Base-by-base conservation (phyloP, 2,329 filamentous ascomycete genomes). In the Arthroderma sp. region DNA sequence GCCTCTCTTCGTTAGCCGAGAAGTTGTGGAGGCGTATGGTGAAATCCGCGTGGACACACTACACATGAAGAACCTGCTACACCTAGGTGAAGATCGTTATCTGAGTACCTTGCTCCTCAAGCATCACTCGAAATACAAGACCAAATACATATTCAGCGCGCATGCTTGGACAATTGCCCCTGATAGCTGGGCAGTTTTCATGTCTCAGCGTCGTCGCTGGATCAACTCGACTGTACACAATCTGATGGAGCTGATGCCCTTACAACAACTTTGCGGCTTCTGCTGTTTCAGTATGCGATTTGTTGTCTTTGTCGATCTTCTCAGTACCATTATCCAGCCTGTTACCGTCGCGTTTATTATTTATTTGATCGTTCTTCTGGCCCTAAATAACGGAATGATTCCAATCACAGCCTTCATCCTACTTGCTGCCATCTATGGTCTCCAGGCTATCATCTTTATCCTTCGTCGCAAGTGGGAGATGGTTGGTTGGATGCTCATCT, bases 241-340 rank as follows among this genome's bases (percentile, higher is more conserved):
- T 64, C 73, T 98, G 50, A 84, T 93, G 51, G 91, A 98, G 63
- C 81, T 98, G 50, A 89, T 96, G 50, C 88, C 89, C 4, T 73
- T 98, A 64, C 79, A 83, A 49, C 85, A 96, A 62, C 83, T 98
- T 42, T 98, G 91, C 65, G 91, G 91, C 68, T 98, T 98, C 81
- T 98, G 91, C 74, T 98, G 91, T 69, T 98, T 98, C 73, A 93
- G 85, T 66, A 98, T 98, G 91, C 83, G 91, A 57, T 98, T 98
- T 65, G 77, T 98, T 47, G 88, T 98, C 53, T 94, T 98, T 59
- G 64, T 98, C 54, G 91, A 98, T 65, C 71, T 98, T 55, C 71
- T 98, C 51, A 91, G 85, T 45, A 98, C 91, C 1, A 68, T 96
- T 45, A 81, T 96, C 40, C 87, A 94, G 61, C 91, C 91, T 2